Evolutionary conservation across 2,329 filamentous ascomycete species (phyloP).

Genomic region (Dothistroma pini): DNA sequence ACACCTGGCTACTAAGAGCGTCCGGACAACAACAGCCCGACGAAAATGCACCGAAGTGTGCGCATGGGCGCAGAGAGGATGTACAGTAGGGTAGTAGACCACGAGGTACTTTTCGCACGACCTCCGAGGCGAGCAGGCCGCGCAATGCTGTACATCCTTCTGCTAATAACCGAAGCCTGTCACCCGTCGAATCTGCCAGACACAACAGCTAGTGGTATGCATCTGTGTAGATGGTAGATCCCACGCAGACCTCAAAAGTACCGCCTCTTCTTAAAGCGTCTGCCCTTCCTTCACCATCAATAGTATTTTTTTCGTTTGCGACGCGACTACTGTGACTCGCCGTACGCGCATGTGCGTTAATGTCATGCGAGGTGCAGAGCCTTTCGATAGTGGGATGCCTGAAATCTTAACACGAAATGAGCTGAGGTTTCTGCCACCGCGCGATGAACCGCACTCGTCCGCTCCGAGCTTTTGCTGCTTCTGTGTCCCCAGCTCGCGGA

Average conservation of each 20-base stretch:
- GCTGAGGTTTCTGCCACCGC: neutral
- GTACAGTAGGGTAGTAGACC: neutral
- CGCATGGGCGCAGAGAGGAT: neutral
- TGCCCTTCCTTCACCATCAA: neutral
- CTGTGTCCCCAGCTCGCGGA: neutral
- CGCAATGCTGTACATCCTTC: neutral
- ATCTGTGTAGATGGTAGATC: neutral
- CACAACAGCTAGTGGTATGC: neutral
- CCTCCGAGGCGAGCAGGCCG: neutral
- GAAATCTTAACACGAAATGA: neutral
- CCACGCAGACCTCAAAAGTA: neutral
- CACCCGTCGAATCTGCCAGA: too few species aligned
- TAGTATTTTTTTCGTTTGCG: neutral
- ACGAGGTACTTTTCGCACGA: neutral
- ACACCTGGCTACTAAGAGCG: neutral
- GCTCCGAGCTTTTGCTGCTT: neutral
- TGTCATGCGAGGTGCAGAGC: constrained; percentile 1
- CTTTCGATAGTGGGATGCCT: constrained; percentile 6
- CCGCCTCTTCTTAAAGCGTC: neutral
- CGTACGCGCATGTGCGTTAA: neutral
- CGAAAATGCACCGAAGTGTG: neutral
- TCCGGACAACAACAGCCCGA: neutral
- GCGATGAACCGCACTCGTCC: neutral
- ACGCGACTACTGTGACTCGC: neutral
- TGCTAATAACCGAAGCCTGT: too few species aligned